phyloP scores from a whole-genome alignment of 2,329 filamentous ascomycete species.

The Phialophora tarda region DNA sequence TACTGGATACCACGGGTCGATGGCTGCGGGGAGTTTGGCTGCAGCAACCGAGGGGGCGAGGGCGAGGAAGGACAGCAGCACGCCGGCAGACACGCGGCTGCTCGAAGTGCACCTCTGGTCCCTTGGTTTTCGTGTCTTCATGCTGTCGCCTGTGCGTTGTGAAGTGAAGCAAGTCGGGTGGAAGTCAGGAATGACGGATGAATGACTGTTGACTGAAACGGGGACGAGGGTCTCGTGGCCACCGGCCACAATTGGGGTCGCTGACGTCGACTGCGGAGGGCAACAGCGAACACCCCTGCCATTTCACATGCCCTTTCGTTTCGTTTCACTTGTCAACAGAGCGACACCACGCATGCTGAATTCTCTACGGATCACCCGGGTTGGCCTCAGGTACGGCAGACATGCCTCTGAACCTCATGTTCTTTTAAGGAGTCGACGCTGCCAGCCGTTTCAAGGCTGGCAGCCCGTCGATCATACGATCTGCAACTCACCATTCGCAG shows the following conservation, averaged over 20 bases:
- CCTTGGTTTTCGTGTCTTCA: conserved; percentile 34
- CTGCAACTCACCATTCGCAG: conserved; percentile 54
- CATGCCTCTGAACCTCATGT: background rate
- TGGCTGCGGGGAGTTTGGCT: conserved; percentile 28
- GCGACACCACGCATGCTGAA: conserved; percentile 18
- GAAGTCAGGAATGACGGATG: conserved; percentile 17
- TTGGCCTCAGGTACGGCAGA: conserved; percentile 15
- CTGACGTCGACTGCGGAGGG: conserved; percentile 26
- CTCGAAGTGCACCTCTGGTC: conserved; percentile 58
- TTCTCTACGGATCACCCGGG: conserved; percentile 28
- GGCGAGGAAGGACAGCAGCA: conserved; percentile 71
- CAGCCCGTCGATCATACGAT: conserved; percentile 6
- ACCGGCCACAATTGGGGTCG: background rate
- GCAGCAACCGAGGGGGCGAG: conserved; percentile 48
- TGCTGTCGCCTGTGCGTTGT: conserved; percentile 19
- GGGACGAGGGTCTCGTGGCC: conserved; percentile 17
- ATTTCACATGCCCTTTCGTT: conserved; percentile 25
- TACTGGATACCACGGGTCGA: conserved; percentile 36
- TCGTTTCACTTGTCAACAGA: conserved; percentile 19
- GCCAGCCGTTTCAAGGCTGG: conserved; percentile 12
- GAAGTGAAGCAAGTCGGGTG: conserved; percentile 12
- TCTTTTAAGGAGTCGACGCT: background rate
- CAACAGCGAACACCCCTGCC: conserved; percentile 7
- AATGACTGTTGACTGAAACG: conserved; percentile 19
- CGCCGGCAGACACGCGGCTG: conserved; percentile 66